Base-by-base conservation (phyloP, 2,329 filamentous ascomycete genomes). In the Coniella lustricola region DNA sequence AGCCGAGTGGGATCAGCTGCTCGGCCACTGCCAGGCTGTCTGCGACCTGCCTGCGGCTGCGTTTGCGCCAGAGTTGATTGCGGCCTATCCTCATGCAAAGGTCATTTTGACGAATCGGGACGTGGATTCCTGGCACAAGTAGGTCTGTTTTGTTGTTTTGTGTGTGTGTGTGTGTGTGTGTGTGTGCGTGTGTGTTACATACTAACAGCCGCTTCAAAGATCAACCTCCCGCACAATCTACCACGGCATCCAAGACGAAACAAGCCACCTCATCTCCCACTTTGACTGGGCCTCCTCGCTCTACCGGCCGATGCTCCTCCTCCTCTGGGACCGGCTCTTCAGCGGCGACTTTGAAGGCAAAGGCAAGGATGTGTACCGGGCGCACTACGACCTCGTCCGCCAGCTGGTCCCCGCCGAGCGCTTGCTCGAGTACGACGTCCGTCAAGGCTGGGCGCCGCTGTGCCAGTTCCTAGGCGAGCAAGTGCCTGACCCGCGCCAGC, bases 51-150 rank as follows among this genome's bases (percentile, higher is more conserved):
- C 51, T 10, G 48, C 48, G 17, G 51, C 51, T 9, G 48, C 49
- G 20, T 68, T 76, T 37, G 66, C 62, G 3, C 62, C 65, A 14
- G 72, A 77, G 50, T 56, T 76, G 33, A 60, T 75, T 46, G 64
- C 65, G 16, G 59, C 73, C 4, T 75, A 74, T 49, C 73, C 74
- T 0, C 63, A 75, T 22, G 73, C 74, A 37, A 71, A 70, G 51
- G 71, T 76, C 10, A 65, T 77, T 16, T 64, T 70, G 48, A 69
- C 66, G 31, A 58, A 64, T 7, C 57, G 64, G n/a, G 68, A 73
- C 49, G 56, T 64, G 8, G 61, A 67, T 18, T 61, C 59, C n/a
- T 73, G 70, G 71, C 61, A 65, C 54, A 48, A 55, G 34, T 68
- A 65, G 44, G 44, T 59, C 21, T 35, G 44, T 62, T 7, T 54